phyloP scores from a whole-genome alignment of 2,329 filamentous ascomycete species.

The Venturia effusa region DNA sequence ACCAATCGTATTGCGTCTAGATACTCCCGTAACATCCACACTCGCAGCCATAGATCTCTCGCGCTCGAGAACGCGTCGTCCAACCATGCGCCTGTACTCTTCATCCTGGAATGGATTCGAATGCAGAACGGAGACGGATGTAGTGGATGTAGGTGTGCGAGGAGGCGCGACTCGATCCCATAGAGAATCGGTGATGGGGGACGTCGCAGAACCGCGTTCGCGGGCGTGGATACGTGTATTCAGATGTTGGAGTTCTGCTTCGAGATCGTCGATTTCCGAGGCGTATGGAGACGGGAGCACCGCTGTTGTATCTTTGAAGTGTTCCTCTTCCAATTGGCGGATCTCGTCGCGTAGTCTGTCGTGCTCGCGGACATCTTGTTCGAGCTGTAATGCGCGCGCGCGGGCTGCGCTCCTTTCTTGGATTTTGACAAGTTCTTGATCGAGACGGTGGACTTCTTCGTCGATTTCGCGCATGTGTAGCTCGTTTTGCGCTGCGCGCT shows the following conservation, averaged over 20 bases:
- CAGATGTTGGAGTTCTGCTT: background rate
- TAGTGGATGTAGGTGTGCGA: background rate
- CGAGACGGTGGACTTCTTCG: conserved; percentile 3
- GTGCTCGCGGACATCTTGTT: conserved; percentile 4
- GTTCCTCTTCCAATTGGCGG: conserved; percentile 7
- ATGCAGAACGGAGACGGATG: background rate
- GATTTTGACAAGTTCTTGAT: background rate
- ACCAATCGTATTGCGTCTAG: conserved; percentile 5
- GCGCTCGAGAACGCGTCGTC: background rate
- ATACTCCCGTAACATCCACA: background rate
- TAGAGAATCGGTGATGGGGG: background rate
- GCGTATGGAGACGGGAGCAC: background rate
- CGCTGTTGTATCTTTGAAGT: background rate
- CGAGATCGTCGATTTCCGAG: background rate
- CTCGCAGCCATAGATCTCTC: background rate
- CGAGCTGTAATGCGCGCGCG: conserved; percentile 1
- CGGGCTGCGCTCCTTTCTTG: conserved; percentile 5
- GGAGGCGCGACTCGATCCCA: background rate
- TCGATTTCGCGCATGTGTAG: conserved; percentile 5
- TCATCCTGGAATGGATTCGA: background rate
- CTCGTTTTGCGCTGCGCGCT: background rate
- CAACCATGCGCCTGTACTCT: background rate
- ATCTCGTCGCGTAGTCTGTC: conserved; percentile 8
- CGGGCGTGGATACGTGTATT: background rate
- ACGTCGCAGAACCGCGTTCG: background rate